phyloP scores from a whole-genome alignment of 2,329 filamentous ascomycete species.

The Penicillium griseofulvum region DNA sequence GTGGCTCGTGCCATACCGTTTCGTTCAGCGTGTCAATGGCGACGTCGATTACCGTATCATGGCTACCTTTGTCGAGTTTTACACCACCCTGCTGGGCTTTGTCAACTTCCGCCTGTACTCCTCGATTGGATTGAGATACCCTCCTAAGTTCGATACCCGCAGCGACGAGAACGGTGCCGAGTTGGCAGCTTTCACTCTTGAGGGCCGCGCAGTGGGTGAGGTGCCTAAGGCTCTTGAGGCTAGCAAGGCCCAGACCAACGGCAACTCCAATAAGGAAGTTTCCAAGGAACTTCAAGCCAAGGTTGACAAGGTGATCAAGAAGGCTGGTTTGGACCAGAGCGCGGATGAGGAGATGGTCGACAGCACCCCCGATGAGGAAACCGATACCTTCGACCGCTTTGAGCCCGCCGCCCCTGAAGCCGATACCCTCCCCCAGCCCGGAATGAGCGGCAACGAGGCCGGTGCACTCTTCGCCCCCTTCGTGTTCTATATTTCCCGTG shows the following conservation, averaged over 20 bases:
- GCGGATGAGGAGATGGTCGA: constrained; percentile 46
- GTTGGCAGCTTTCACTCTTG: constrained; percentile 84
- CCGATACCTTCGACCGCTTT: constrained; percentile 82
- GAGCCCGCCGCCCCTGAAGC: constrained; percentile 79
- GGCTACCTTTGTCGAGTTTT: constrained; percentile 98
- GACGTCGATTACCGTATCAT: constrained; percentile 99
- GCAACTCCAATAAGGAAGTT: constrained; percentile 54
- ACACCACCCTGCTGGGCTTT: constrained; percentile 92
- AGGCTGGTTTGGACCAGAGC: constrained; percentile 41
- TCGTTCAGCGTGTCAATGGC: constrained; percentile 89
- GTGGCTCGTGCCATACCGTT: constrained; percentile 97
- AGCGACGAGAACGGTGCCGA: constrained; percentile 90
- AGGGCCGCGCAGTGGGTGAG: constrained; percentile 63
- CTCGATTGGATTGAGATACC: constrained; percentile 85
- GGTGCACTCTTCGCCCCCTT: constrained; percentile 80
- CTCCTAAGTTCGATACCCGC: constrained; percentile 83
- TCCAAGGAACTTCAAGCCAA: constrained; percentile 68
- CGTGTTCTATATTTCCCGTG: constrained; percentile 89
- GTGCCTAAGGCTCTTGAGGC: constrained; percentile 53
- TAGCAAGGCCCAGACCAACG: constrained; percentile 53
- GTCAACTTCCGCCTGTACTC: constrained; percentile 96
- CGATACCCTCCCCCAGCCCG: constrained; percentile 80
- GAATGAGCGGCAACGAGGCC: constrained; percentile 62
- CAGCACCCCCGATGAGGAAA: constrained; percentile 47
- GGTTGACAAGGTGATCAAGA: constrained; percentile 56